Base-by-base conservation (phyloP, 139 green algal species). In the Desmodesmus armatus region DNA sequence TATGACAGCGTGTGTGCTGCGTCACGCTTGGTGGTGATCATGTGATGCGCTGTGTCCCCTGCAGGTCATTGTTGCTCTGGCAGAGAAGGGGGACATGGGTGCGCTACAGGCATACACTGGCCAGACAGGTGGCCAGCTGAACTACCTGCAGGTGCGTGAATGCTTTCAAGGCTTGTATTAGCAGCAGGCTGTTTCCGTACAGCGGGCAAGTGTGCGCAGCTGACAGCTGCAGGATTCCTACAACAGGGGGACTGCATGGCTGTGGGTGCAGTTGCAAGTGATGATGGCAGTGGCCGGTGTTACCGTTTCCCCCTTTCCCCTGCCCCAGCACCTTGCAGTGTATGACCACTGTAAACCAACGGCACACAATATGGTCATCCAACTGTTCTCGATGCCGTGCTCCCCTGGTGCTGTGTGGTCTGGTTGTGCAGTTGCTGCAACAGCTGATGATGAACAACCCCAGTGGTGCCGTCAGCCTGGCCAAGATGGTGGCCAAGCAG, bases 61-160 rank as follows among this genome's bases (percentile, higher is more conserved):
- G 88, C 89, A 94, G 91, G 88, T 95, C 49, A 93, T 97, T 40
- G 89, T 92, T 13, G 89, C 93, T 3, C 91, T 99, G 47, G 97
- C 97, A 1, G 96, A 98, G 90, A 97, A 97, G 90, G 96, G 96
- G 27, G 97, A 99, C 90, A 97, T 99, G 87, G 93, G 97, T 21
- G 93, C 96, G 87, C 93, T 99, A 69, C 84, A 93, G 71, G 88
- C 84, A 37, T 97, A 96, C 89, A 96, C 90, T 25, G 89, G 87
- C n/a, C 83, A 90, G 85, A 94, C 91, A 29, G 96, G 96, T 55
- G 93, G 96, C 86, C 95, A 91, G 79, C 95, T 98, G 3, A 96
- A 99, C 92, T 99, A 99, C 94, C 87, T 98, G 85, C 55, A 75
- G n/a, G n/a, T n/a, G n/a, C n/a, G n/a, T n/a, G n/a, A n/a, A n/a